A percentile compares a stretch with the other conserved stretches of the same genome.
phyloP scores from a whole-genome alignment of 179 eudicot species.

The Heliamphora pulchella region DNA sequence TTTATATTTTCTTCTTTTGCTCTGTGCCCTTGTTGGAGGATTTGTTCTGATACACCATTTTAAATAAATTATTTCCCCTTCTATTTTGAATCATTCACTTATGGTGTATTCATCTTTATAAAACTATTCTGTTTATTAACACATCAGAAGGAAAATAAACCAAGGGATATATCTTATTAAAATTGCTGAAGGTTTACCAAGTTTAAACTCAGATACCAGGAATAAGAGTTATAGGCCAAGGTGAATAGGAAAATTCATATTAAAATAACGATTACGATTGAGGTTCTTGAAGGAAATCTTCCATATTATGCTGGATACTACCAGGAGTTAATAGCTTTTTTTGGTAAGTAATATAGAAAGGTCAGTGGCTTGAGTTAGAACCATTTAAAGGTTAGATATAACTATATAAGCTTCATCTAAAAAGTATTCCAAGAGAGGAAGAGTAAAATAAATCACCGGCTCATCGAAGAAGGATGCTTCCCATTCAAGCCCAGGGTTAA shows the following conservation, averaged over 20 bases:
- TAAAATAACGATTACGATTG: background rate
- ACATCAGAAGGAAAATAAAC: background rate
- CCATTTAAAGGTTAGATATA: background rate
- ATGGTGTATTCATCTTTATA: background rate
- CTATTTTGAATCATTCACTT: background rate
- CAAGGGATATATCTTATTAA: background rate
- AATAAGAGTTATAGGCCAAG: background rate
- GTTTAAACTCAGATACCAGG: background rate
- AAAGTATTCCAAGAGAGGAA: conserved; percentile 11
- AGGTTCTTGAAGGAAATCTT: background rate
- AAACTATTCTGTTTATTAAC: background rate
- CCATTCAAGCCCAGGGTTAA: conserved; percentile 82
- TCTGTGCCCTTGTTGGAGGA: too few relatives aligned
- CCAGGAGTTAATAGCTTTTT: background rate
- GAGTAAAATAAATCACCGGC: conserved; percentile 48
- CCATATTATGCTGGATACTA: background rate
- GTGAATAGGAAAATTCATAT: background rate
- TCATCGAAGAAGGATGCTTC: conserved; percentile 93
- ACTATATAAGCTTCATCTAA: background rate
- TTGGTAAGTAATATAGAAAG: background rate
- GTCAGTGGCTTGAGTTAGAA: background rate
- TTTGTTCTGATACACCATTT: too few relatives aligned
- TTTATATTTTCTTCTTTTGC: too few relatives aligned
- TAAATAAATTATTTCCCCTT: too few relatives aligned
- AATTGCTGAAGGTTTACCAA: background rate